Percentiles rank a stretch among this genome's conserved stretches.
These are phyloP conservation scores for Cladosporium velox DNA, from an alignment of 2,329 filamentous ascomycete species.

Conservation along the genomic window DNA sequence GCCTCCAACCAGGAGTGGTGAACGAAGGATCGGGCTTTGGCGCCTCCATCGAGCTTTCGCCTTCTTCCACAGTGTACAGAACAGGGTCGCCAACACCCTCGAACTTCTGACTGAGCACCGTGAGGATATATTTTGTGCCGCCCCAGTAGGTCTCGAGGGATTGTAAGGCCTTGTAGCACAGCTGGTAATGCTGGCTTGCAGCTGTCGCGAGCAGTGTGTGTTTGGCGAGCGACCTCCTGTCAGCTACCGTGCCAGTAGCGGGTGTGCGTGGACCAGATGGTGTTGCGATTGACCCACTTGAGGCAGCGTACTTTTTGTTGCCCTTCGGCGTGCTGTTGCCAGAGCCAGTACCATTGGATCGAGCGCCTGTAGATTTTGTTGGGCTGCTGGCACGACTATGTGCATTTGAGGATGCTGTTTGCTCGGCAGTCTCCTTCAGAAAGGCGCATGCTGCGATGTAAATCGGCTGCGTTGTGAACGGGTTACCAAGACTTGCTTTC, in stretches of 20 bases:
- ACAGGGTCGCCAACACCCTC: constrained; percentile 80
- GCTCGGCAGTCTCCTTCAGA: constrained; percentile 75
- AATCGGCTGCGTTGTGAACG: constrained; percentile 84
- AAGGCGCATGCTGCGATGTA: constrained; percentile 91
- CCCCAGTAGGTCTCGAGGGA: constrained; percentile 84
- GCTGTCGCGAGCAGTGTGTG: constrained; percentile 78
- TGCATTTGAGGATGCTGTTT: constrained; percentile 63
- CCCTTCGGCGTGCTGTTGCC: constrained; percentile 30
- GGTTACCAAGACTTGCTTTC: constrained; percentile 83
- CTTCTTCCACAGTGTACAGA: constrained; percentile 70
- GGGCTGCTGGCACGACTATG: constrained; percentile 57
- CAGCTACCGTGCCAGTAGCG: constrained; percentile 16
- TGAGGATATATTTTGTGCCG: constrained; percentile 82
- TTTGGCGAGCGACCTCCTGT: constrained; percentile 54
- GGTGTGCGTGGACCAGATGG: constrained; percentile 22
- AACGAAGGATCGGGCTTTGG: constrained; percentile 52
- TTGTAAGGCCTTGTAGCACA: constrained; percentile 80
- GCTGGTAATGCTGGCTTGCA: constrained; percentile 83
- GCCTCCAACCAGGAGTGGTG: constrained; percentile 54
- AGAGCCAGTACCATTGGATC: constrained; percentile 47
- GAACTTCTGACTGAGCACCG: constrained; percentile 81
- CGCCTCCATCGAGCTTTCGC: constrained; percentile 66
- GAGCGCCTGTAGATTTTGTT: constrained; percentile 7
- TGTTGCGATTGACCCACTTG: constrained; percentile 19
- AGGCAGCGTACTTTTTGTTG: constrained; percentile 30